A percentile compares a stretch with the other conserved stretches of the same genome.
Conservation (phyloP, 2,329 filamentous ascomycete species). For the Plenodomus biglobosus region DNA sequence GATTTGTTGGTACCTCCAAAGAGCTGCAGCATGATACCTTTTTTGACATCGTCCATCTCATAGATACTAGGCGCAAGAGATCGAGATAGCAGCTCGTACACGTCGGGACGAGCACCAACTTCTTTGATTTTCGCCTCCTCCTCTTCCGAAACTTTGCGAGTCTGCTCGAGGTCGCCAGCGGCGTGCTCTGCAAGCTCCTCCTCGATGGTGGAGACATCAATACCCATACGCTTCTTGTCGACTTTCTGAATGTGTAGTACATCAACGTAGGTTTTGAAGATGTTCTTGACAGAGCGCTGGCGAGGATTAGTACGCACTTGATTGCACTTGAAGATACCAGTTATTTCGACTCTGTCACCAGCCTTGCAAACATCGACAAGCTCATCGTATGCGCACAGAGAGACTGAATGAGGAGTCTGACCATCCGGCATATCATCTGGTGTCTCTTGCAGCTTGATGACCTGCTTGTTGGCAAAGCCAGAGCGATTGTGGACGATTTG, state of each 20-base stretch:
- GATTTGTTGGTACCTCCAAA: conserved; percentile 98
- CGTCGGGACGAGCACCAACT: conserved; percentile 76
- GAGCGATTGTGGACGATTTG: conserved; percentile 97
- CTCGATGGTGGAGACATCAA: conserved; percentile 85
- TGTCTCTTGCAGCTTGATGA: conserved; percentile 97
- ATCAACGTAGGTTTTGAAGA: conserved; percentile 98
- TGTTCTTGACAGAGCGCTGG: conserved; percentile 86
- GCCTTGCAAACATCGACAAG: conserved; percentile 97
- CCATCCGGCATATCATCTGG: conserved; percentile 92
- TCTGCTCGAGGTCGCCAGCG: conserved; percentile 75
- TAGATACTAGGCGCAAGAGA: conserved; percentile 94
- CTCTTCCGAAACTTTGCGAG: conserved; percentile 78
- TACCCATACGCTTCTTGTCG: conserved; percentile 90
- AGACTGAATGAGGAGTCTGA: conserved; percentile 96
- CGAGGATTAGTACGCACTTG: conserved; percentile 92
- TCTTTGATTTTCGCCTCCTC: conserved; percentile 86
- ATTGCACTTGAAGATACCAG: conserved; percentile 93
- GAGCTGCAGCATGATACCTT: conserved; percentile 92
- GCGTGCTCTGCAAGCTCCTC: conserved; percentile 74
- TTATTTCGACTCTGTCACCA: conserved; percentile 92
- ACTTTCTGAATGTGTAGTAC: conserved; percentile 95
- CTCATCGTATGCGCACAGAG: conserved; percentile 94
- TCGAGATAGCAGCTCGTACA: conserved; percentile 88
- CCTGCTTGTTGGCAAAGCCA: conserved; percentile 93
- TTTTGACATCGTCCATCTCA: conserved; percentile 98